Evolutionary conservation across 148 eudicot genomes (phyloP).

Genomic region (Cornus controversa): DNA sequence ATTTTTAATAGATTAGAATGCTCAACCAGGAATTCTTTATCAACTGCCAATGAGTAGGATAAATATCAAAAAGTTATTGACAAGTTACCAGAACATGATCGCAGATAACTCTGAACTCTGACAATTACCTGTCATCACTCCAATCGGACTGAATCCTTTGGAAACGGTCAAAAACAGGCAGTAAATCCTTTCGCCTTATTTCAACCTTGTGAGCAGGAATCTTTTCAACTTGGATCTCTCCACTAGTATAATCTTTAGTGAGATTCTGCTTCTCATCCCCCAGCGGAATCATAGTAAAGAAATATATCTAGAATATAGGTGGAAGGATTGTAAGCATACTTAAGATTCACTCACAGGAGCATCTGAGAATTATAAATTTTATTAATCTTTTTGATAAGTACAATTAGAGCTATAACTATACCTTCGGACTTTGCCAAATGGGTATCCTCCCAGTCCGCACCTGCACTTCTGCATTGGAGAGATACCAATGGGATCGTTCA

Average conservation of each 20-base stretch:
- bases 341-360: background rate
- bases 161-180: constrained; percentile 86
- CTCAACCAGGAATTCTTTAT: background rate
- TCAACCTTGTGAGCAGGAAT: constrained; percentile 62
- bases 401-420: constrained; percentile 17
- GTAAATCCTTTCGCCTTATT: constrained; percentile 72
- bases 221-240: constrained; percentile 83
- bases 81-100: constrained; percentile 5
- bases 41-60: background rate
- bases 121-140: constrained; percentile 57
- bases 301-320: constrained; percentile 50
- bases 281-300: constrained; percentile 50
- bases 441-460: constrained; percentile 61
- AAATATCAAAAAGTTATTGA: background rate
- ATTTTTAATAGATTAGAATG: background rate
- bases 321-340: constrained; percentile 4
- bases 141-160: constrained; percentile 61
- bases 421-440: constrained; percentile 90
- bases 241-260: constrained; percentile 30
- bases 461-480: constrained; percentile 92
- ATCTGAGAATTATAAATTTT: background rate
- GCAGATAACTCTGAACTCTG: background rate
- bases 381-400: no score
- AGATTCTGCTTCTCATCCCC: constrained; percentile 22
- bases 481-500: constrained; percentile 68